Percentiles rank a stretch among this genome's conserved stretches.
phyloP scores from a whole-genome alignment of 2,329 filamentous ascomycete species.

The Chrysoporthe deuterocubensis region DNA sequence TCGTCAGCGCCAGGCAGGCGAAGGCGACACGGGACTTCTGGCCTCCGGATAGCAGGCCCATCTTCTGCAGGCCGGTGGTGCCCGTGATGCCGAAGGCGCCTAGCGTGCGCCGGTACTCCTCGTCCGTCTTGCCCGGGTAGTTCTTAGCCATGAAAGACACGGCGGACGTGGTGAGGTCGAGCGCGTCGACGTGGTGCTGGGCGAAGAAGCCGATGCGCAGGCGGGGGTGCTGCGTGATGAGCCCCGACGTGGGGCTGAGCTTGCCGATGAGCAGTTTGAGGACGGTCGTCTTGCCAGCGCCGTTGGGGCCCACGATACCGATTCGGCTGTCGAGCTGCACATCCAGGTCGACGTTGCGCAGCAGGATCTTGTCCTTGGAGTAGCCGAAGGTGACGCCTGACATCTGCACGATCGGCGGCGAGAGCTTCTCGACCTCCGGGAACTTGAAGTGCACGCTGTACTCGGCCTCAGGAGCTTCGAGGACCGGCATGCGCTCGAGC shows the following conservation, averaged over 20 bases:
- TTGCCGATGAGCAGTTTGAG: conserved; percentile 94
- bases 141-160: conserved; percentile 95
- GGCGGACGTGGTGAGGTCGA: conserved; percentile 86
- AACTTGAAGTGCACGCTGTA: conserved; percentile 98
- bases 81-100: conserved; percentile 90
- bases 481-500: conserved; percentile 91
- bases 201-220: conserved; percentile 95
- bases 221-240: conserved; percentile 87
- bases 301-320: conserved; percentile 98
- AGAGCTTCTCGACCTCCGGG: conserved; percentile 96
- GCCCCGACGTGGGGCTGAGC: conserved; percentile 73
- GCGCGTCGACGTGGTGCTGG: conserved; percentile 95
- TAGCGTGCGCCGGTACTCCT: conserved; percentile 94
- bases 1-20: conserved; percentile 89
- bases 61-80: conserved; percentile 95
- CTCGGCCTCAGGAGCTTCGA: conserved; percentile 88
- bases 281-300: conserved; percentile 98
- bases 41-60: conserved; percentile 91
- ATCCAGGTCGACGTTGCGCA: conserved; percentile 88
- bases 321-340: conserved; percentile 98
- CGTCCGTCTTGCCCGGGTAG: conserved; percentile 89
- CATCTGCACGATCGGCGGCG: conserved; percentile 98
- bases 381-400: conserved; percentile 91
- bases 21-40: conserved; percentile 99
- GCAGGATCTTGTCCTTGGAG: conserved; percentile 74